Evolutionary conservation across 495 filamentous ascomycete species (phyloP), one percentile per base, ranked within the genome.

Genomic region (Glutinoglossum americanum): DNA sequence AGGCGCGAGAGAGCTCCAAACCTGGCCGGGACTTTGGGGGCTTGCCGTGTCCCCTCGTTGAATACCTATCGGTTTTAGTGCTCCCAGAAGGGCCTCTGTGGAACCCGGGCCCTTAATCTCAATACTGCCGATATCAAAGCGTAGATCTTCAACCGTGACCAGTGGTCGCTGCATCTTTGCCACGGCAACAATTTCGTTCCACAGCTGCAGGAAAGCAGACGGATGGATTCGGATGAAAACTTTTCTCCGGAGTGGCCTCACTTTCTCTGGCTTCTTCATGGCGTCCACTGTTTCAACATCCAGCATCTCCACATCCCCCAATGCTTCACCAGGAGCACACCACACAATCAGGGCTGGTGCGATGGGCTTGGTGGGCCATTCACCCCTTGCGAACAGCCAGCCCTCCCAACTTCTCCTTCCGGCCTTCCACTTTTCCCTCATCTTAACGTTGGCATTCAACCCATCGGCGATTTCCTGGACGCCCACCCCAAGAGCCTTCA

Each of bases 101-200:
- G 87, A 84, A 1, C 76, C 84, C 0, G 92, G 88, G 0, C 92
- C 92, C 0, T 78, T 82, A 56, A 96, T 71, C 60, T 94, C 85
- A 54, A 97, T 90, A 65, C 88, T 95, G 48, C 92, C 92, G 66
- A 98, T 83, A 62, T 97, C 89, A 64, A 87, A 97, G 1, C 92
- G 79, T 15, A 98, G 67, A 64, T 98, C 92, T 65, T 95, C 87
- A n/a, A 94, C 65, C 57, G 79, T 80, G 23, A 90, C 79, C 10
- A 72, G 73, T 4, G 87, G 85, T 32, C 76, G 80, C 64, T 89
- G 83, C 51, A 75, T 72, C 64, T 87, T 89, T 11, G 79, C 76
- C 8, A 84, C 64, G 35, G 73, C 75, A 41, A 89, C 64, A n/a
- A 95, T 62, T 61, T 85, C 79, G 25, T 83, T 79, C 81, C 92